Conservation (phyloP, 2,329 filamentous ascomycete species). For the Fusarium protoensiforme region DNA sequence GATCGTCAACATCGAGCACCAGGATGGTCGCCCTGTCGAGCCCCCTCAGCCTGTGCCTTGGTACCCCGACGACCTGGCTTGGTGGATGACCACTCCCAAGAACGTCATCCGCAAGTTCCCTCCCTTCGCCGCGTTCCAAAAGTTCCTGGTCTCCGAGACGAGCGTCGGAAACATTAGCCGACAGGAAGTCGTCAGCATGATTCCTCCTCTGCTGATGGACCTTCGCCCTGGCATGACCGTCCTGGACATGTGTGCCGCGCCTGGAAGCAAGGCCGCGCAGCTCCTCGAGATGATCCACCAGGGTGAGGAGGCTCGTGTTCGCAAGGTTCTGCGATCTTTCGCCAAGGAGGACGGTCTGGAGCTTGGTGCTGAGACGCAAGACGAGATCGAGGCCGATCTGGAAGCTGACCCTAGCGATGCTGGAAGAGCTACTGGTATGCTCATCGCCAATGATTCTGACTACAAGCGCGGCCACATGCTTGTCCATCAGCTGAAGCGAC, state of each 20-base stretch:
- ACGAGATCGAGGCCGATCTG: conserved; percentile 62
- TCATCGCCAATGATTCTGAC: conserved; percentile 96
- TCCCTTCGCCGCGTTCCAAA: conserved; percentile 95
- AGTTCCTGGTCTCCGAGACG: conserved; percentile 97
- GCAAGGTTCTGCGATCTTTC: conserved; percentile 74
- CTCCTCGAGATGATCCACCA: conserved; percentile 93
- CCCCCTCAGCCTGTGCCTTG: conserved; percentile 85
- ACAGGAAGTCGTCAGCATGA: conserved; percentile 99
- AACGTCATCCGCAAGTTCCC: conserved; percentile 93
- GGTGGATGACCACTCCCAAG: conserved; percentile 98
- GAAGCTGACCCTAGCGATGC: conserved; percentile 75
- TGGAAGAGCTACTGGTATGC: conserved; percentile 87
- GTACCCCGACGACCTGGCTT: conserved; percentile 95
- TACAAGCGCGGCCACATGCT: conserved; percentile 98
- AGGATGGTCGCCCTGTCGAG: conserved; percentile 84
- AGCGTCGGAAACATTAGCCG: conserved; percentile 97
- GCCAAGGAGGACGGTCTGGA: conserved; percentile 70
- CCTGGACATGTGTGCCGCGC: conserved; percentile 94
- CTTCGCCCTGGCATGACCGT: conserved; percentile 91
- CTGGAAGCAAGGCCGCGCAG: conserved; percentile 96
- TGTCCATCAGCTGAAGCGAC: conserved; percentile 95
- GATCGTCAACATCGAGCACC: conserved; percentile 84
- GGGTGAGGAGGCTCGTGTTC: conserved; percentile 89
- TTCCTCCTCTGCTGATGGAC: conserved; percentile 93
- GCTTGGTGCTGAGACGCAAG: conserved; percentile 59